Evolutionary conservation across 2,329 filamentous ascomycete genomes (phyloP).

Genomic region (Stemphylium beticola): DNA sequence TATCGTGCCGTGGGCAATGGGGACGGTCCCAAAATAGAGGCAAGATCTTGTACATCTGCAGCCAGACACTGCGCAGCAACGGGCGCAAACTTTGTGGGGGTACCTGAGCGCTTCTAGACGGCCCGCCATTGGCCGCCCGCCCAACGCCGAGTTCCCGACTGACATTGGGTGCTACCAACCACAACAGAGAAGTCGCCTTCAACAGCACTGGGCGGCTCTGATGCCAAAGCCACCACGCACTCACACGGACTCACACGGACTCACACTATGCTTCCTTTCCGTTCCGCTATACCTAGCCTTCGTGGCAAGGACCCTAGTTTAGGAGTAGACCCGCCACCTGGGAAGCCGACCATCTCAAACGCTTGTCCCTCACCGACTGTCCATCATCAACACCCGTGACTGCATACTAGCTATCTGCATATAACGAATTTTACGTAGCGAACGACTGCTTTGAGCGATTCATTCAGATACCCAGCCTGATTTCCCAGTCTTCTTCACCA

Average conservation of each 20-base stretch:
- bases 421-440: slow-evolving; percentile 18
- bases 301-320: slow-evolving; percentile 12
- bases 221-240: slow-evolving; percentile 24
- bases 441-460: slow-evolving; percentile 14
- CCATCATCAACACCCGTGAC: slow-evolving; percentile 19
- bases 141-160: slow-evolving; percentile 18
- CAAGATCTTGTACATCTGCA: slow-evolving; percentile 25
- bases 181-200: slow-evolving; percentile 35
- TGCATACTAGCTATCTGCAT: slow-evolving; percentile 22
- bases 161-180: slow-evolving; percentile 40
- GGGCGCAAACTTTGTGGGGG: slow-evolving; percentile 25
- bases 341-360: slow-evolving; percentile 16
- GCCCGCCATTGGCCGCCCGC: slow-evolving; percentile 34
- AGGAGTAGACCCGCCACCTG: slow-evolving; percentile 21
- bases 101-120: slow-evolving; percentile 39
- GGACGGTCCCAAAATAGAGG: slow-evolving; percentile 35
- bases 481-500: slow-evolving; percentile 15
- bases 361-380: slow-evolving; percentile 29
- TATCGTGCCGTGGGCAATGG: slow-evolving; percentile 9
- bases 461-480: slow-evolving; percentile 13
- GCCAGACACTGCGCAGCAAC: slow-evolving; percentile 27
- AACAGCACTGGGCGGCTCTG: slow-evolving; percentile 39
- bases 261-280: slow-evolving; percentile 22
- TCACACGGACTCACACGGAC: slow-evolving; percentile 5
- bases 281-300: neutral